phyloP scores from a whole-genome alignment of 2,329 filamentous ascomycete genomes.

The Fusarium sublunatum region DNA sequence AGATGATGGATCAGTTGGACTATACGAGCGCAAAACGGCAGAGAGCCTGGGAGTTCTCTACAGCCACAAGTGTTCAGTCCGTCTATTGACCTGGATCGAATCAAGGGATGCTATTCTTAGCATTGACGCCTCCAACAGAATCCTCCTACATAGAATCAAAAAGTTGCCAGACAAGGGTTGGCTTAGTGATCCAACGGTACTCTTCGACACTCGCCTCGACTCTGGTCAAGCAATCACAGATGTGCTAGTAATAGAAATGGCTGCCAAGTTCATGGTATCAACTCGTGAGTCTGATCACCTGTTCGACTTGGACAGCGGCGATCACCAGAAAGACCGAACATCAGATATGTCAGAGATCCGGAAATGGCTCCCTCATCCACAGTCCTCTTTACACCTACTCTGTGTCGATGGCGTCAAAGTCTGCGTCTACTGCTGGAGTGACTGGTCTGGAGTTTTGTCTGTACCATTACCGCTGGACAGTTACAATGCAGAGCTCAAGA shows the following conservation, averaged over 20 bases:
- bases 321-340: slow-evolving; percentile 31
- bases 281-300: slow-evolving; percentile 49
- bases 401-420: slow-evolving; percentile 44
- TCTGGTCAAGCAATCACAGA: slow-evolving; percentile 42
- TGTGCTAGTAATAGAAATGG: slow-evolving; percentile 42
- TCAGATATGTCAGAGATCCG: slow-evolving; percentile 13
- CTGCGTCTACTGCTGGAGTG: slow-evolving; percentile 45
- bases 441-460: slow-evolving; percentile 43
- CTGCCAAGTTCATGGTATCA: slow-evolving; percentile 48
- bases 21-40: slow-evolving; percentile 44
- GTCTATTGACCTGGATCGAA: slow-evolving; percentile 45
- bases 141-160: slow-evolving; percentile 35
- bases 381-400: slow-evolving; percentile 43
- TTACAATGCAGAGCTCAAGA: slow-evolving; percentile 39
- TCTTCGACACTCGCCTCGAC: slow-evolving; percentile 39
- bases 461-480: slow-evolving; percentile 16
- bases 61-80: slow-evolving; percentile 46
- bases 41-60: slow-evolving; percentile 42
- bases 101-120: slow-evolving; percentile 43
- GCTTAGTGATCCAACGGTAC: slow-evolving; percentile 16
- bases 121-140: slow-evolving; percentile 45
- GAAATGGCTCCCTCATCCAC: slow-evolving; percentile 40
- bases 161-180: slow-evolving; percentile 28
- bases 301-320: slow-evolving; percentile 43
- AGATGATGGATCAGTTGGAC: slow-evolving; percentile 50